Evolutionary conservation across 1,284 basidiomycete genomes (phyloP), one percentile per base, ranked within the genome.

Genomic region (Microstroma glucosiphilum): DNA sequence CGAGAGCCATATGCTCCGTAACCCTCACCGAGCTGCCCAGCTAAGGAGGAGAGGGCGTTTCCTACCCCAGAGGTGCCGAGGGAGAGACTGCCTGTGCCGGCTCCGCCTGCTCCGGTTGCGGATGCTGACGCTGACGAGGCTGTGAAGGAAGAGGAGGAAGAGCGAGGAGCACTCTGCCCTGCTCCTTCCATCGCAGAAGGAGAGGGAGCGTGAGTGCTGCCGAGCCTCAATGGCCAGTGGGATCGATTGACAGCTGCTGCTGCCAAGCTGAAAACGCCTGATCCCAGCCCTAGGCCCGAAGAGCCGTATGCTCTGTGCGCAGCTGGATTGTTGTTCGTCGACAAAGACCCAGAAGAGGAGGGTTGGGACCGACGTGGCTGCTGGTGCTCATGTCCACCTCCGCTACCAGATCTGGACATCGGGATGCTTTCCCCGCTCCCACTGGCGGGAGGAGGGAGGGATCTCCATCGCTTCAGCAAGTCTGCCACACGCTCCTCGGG

Each of bases 191-290:
- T 48, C 21, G 43, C 43, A 6, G 15, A 6, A n/a, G 4, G 17
- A 21, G 17, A 4, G 12, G 17, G 4, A 8, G 7, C 51, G 6
- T 21, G 3, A 6, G 8, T 7, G 25, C 51, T 21, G 51, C 51
- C 21, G 13, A 48, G 21, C 17, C 43, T 48, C 19, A 54, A 21
- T 21, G 51, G 25, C 51, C 51, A 54, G 21, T 21, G 21, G 7
- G 51, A 23, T 4, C 21, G n/a, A 25, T 54, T 54, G 3, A 54
- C 51, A 2, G 51, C 51, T 19, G 51, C 51, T 23, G 51, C 51
- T 21, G 51, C 51, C 6, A 54, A 25, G 51, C 21, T 54, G 51
- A 54, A 54, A 2, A 54, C 51, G 51, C 51, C 51, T 13, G 51
- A 19, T 2, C 51, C 51, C 19, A 54, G 51, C 51, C 51, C 51